Percentiles rank a stretch among this genome's conserved stretches.
Evolutionary conservation across 2,329 filamentous ascomycete genomes (phyloP).

Genomic region (Aureobasidium pullulans): DNA sequence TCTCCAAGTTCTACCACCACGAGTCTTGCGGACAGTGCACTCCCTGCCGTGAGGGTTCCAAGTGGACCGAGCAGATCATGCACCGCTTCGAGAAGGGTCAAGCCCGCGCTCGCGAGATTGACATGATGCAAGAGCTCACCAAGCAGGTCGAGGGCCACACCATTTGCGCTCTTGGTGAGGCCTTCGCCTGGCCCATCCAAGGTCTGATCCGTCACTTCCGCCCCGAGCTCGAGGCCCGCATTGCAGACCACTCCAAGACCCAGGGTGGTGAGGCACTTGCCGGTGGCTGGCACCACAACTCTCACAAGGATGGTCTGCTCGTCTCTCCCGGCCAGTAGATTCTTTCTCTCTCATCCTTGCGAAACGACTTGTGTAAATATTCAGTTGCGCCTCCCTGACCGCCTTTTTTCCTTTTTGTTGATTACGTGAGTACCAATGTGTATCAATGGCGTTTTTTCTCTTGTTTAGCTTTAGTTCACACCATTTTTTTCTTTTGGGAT

Average conservation of each 20-base stretch:
- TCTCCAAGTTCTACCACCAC: conserved; percentile 96
- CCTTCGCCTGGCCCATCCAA: conserved; percentile 97
- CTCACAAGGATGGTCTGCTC: conserved; percentile 70
- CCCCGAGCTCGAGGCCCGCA: conserved; percentile 86
- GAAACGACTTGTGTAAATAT: conserved; percentile 10
- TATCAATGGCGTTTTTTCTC: conserved; percentile 6
- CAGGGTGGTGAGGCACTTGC: conserved; percentile 68
- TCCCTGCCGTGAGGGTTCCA: conserved; percentile 96
- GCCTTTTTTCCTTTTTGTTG: background rate
- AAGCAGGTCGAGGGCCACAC: conserved; percentile 99
- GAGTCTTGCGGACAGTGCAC: conserved; percentile 98
- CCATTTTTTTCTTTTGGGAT: conserved; percentile 1
- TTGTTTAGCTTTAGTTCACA: conserved; percentile 1
- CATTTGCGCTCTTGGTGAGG: conserved; percentile 95
- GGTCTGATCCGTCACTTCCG: conserved; percentile 97
- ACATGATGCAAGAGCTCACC: conserved; percentile 98
- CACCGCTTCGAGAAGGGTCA: conserved; percentile 86
- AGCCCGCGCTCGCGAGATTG: conserved; percentile 85
- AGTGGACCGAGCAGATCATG: conserved; percentile 99
- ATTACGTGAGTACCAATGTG: conserved; percentile 1
- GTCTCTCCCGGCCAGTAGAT: conserved; percentile 80
- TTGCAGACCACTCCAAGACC: conserved; percentile 70
- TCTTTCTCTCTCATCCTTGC: background rate
- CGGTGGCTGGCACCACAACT: conserved; percentile 77
- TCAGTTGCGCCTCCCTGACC: background rate